Evolutionary conservation across 225 moss, liverwort and hornwort species (phyloP).

Genomic region (Polytrichum formosum): DNA sequence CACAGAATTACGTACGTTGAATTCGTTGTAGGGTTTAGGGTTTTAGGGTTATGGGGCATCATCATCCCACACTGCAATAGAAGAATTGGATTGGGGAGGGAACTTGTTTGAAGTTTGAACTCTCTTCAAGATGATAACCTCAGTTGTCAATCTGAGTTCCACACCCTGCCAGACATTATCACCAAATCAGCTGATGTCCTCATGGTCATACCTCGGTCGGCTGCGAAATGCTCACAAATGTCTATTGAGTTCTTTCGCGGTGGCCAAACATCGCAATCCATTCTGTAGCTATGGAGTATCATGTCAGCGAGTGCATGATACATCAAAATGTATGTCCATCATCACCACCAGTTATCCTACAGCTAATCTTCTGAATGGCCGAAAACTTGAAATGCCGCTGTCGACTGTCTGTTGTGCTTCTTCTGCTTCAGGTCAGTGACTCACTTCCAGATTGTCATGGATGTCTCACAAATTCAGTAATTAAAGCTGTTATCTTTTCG

Average conservation of each 20-base stretch:
- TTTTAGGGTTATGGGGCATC: slow-evolving; percentile 19
- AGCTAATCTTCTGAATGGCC: background rate
- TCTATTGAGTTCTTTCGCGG: slow-evolving; percentile 14
- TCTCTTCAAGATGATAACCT: slow-evolving; percentile 22
- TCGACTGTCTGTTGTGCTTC: slow-evolving; percentile 19
- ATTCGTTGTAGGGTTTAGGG: slow-evolving; percentile 3
- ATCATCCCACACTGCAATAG: too few relatives aligned
- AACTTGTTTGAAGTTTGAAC: background rate
- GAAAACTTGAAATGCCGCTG: background rate
- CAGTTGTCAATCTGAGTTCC: slow-evolving; percentile 22
- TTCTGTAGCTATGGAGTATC: background rate
- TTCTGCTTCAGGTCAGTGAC: slow-evolving; percentile 9
- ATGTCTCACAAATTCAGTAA: too few relatives aligned
- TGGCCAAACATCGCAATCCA: slow-evolving; percentile 6
- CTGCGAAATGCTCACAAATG: slow-evolving; percentile 7
- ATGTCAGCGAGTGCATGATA: background rate
- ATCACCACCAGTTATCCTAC: background rate
- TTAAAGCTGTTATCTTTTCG: too few relatives aligned
- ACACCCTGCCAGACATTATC: slow-evolving; percentile 20
- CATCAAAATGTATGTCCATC: background rate
- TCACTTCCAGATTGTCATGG: too few relatives aligned
- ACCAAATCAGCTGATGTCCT: slow-evolving; percentile 28
- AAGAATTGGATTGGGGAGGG: background rate
- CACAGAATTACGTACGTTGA: too few relatives aligned
- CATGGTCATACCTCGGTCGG: slow-evolving; percentile 18